Evolutionary conservation across 257 asterid genomes (phyloP).

Genomic region (Lantana camara): DNA sequence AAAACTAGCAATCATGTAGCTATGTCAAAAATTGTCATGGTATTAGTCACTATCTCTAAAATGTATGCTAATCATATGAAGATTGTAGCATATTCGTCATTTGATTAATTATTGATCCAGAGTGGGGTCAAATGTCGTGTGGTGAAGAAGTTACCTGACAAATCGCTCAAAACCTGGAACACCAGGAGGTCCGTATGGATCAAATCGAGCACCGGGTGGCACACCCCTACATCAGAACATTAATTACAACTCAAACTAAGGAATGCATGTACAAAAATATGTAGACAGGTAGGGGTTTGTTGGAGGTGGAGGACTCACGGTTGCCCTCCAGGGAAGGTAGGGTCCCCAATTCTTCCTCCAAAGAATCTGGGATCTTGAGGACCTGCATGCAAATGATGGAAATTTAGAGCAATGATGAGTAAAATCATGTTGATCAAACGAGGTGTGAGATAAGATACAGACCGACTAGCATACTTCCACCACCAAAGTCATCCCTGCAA

Average conservation of each 20-base stretch:
- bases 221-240: conserved; percentile 40
- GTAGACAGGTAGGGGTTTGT: neutral
- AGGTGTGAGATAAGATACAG: conserved; percentile 25
- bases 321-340: conserved; percentile 51
- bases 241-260: neutral
- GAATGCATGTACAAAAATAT: neutral
- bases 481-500: conserved; percentile 52
- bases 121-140: too few species aligned
- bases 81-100: too few species aligned
- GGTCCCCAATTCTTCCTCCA: conserved; percentile 46
- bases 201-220: conserved; percentile 79
- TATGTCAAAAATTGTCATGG: too few species aligned
- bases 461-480: conserved; percentile 68
- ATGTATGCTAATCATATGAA: too few species aligned
- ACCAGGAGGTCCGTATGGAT: conserved; percentile 74
- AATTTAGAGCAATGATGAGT: neutral
- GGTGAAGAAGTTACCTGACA: conserved; percentile 41
- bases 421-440: neutral
- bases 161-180: conserved; percentile 73
- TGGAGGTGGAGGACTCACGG: conserved; percentile 33
- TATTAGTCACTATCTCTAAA: too few species aligned
- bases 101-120: too few species aligned
- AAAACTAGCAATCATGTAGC: neutral
- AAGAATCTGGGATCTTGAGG: conserved; percentile 67
- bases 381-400: conserved; percentile 39